Conservation (phyloP, 2,329 filamentous ascomycete genomes). For the Colletotrichum sp. region DNA sequence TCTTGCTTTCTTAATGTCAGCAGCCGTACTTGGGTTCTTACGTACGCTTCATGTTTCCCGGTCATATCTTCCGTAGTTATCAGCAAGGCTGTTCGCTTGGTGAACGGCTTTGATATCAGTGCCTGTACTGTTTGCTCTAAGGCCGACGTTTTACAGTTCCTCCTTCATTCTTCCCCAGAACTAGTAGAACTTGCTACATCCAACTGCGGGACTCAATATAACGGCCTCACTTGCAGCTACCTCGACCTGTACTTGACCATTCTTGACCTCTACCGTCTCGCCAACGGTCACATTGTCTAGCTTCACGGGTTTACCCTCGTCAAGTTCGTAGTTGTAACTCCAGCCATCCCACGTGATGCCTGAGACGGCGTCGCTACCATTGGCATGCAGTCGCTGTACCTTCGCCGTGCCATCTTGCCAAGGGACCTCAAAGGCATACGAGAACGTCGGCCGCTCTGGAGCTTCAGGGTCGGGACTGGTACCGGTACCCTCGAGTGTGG, state of each 20-base stretch:
- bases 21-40: no score
- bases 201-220: slow-evolving; percentile 29
- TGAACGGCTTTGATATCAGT: no score
- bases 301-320: slow-evolving; percentile 55
- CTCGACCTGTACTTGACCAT: slow-evolving; percentile 40
- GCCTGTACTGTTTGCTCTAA: no score
- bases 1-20: no score
- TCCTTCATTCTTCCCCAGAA: no score
- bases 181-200: not conserved
- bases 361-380: slow-evolving; percentile 67
- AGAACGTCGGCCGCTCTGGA: slow-evolving; percentile 33
- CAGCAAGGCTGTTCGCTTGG: no score
- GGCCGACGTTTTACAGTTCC: no score
- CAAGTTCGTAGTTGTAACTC: slow-evolving; percentile 66
- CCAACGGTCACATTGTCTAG: slow-evolving; percentile 60
- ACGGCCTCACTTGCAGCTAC: slow-evolving; percentile 49
- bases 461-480: slow-evolving; percentile 26
- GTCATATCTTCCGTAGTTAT: no score
- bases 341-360: slow-evolving; percentile 66
- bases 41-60: no score
- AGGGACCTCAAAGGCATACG: slow-evolving; percentile 47
- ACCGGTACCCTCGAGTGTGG: slow-evolving; percentile 48
- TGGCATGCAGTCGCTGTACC: slow-evolving; percentile 59
- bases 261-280: slow-evolving; percentile 42
- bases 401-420: slow-evolving; percentile 26